A percentile compares a stretch with the other conserved stretches of the same genome.
Conservation (phyloP, 129 eudicot genomes). For the Kitagawia praeruptora region DNA sequence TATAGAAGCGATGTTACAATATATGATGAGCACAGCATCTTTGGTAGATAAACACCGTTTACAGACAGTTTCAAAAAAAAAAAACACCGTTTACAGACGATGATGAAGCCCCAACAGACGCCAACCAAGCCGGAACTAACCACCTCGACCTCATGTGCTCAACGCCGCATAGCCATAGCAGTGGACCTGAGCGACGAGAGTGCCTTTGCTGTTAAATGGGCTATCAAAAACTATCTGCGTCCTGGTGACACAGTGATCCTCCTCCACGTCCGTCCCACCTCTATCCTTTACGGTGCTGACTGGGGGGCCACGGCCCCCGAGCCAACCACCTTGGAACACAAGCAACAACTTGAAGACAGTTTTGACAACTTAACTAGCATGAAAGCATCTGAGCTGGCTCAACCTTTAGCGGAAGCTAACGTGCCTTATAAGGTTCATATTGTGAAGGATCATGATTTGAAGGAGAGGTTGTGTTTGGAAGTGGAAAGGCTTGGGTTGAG, state of each 20-base stretch:
- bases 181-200: slow-evolving; percentile 28
- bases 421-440: slow-evolving; percentile 19
- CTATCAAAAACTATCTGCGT: slow-evolving; percentile 32
- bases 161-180: slow-evolving; percentile 24
- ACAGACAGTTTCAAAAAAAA: too few relatives aligned
- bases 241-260: slow-evolving; percentile 35
- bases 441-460: slow-evolving; percentile 25
- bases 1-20: background rate
- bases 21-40: background rate
- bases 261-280: slow-evolving; percentile 39
- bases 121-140: background rate
- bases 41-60: background rate
- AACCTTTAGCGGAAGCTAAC: slow-evolving; percentile 17
- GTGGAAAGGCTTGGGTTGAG: slow-evolving; percentile 28
- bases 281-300: slow-evolving; percentile 36
- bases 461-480: slow-evolving; percentile 13
- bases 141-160: background rate
- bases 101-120: background rate
- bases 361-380: slow-evolving; percentile 17
- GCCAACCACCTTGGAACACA: background rate
- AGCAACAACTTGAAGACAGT: slow-evolving; percentile 18
- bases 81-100: background rate
- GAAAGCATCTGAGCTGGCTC: slow-evolving; percentile 19
- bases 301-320: slow-evolving; percentile 21
- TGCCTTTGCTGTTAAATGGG: slow-evolving; percentile 32